These are phyloP conservation scores for Lactarius hatsudake DNA, from an alignment of 768 basidiomycete species.

Conservation along the genomic window DNA sequence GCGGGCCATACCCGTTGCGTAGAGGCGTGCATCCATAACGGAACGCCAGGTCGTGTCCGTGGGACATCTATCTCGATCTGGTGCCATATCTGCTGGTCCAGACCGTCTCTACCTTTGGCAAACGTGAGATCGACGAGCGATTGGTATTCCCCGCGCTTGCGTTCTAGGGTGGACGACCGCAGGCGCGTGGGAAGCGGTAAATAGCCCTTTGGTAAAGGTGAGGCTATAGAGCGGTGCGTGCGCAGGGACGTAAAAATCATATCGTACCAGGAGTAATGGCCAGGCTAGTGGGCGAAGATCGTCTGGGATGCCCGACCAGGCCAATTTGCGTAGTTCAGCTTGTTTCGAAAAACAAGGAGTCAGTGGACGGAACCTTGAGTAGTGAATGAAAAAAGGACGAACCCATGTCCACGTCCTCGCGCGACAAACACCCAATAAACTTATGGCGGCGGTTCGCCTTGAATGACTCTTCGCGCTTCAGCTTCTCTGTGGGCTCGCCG, in stretches of 20 bases:
- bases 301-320: slow-evolving; percentile 91
- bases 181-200: slow-evolving; percentile 80
- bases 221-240: slow-evolving; percentile 9
- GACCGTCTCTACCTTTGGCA: slow-evolving; percentile 74
- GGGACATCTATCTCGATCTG: slow-evolving; percentile 99
- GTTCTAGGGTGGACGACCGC: slow-evolving; percentile 70
- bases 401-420: slow-evolving; percentile 83
- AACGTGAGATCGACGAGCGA: slow-evolving; percentile 90
- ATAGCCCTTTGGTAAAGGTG: slow-evolving; percentile 65
- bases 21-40: slow-evolving; percentile 84
- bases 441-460: slow-evolving; percentile 75
- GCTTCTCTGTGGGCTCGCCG: slow-evolving; percentile 39
- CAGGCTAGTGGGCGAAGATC: slow-evolving; percentile 90
- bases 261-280: slow-evolving; percentile 86
- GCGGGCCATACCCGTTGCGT: slow-evolving; percentile 75
- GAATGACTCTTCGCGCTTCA: slow-evolving; percentile 73
- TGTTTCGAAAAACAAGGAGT: not conserved
- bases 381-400: slow-evolving; percentile 23
- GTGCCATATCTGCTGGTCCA: slow-evolving; percentile 99
- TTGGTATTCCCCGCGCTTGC: slow-evolving; percentile 90
- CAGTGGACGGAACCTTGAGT: not conserved
- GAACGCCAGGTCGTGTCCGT: slow-evolving; percentile 87
- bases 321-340: slow-evolving; percentile 86
- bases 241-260: slow-evolving; percentile 5
- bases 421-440: slow-evolving; percentile 74